Base-by-base conservation (phyloP, 116 monocot species). In the Posidonia oceanica region DNA sequence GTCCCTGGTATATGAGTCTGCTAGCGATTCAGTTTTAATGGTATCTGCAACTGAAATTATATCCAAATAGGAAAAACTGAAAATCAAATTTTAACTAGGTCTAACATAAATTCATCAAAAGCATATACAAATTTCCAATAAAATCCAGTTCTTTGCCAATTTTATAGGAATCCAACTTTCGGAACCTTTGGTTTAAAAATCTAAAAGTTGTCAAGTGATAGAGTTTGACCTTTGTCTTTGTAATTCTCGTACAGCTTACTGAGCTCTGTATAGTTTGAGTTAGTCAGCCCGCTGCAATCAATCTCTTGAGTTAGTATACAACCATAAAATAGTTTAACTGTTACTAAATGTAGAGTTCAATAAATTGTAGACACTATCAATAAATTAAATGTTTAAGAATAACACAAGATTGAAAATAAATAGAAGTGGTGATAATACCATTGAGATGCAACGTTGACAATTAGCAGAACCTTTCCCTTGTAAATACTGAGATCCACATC, bases 401-500 rank as follows among this genome's bases (percentile, higher is more conserved):
- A n/a, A n/a, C n/a, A n/a, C n/a, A n/a, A n/a, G n/a, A n/a, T n/a
- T n/a, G n/a, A n/a, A n/a, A n/a, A n/a, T n/a, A n/a, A n/a, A n/a
- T n/a, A n/a, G n/a, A n/a, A n/a, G n/a, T n/a, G n/a, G n/a, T n/a
- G n/a, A n/a, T 17, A 67, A 3, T 82, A 90, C 90, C 94, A 94
- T 77, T 90, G 74, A 64, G 94, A 94, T 42, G 94, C 94, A 72
- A 90, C 94, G 77, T 94, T 90, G 44, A 94, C 94, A 69, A 90
- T 90, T 11, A 94, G 79, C 55, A 90, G 78, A 21, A 80, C 85
- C 76, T 90, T 94, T 16, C 90, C 90, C 59, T 94, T 94, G 82
- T 90, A 88, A 23, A 52, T 82, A 73, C 85, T 86, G 36, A 94
- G 85, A 57, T 90, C 82, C 58, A 94, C 83, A 75, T 90, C 90